phyloP scores from a whole-genome alignment of 306 rosid genomes.

The Castanea sativa region DNA sequence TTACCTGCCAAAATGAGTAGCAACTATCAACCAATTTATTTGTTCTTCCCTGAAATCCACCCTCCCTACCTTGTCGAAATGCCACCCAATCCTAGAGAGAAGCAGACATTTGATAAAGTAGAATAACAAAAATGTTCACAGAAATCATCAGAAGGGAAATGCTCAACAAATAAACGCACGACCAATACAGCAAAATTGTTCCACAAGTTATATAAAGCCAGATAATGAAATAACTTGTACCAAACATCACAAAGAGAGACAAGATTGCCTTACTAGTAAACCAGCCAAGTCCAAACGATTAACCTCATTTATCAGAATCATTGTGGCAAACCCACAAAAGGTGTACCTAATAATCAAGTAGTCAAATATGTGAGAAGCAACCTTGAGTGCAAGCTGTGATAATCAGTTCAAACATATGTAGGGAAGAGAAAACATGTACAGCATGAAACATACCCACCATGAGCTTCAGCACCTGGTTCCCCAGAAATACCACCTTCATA shows the following conservation, averaged over 20 bases:
- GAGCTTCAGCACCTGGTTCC: conserved; percentile 97
- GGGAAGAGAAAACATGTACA: background rate
- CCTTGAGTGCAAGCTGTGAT: background rate
- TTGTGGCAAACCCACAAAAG: conserved; percentile 86
- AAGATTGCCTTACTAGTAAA: conserved; percentile 57
- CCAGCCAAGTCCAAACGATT: conserved; percentile 77
- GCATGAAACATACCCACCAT: conserved; percentile 85
- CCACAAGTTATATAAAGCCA: conserved; percentile 1
- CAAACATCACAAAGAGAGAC: conserved; percentile 2
- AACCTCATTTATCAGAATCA: conserved; percentile 84
- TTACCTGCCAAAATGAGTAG: conserved; percentile 99
- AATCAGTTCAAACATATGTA: background rate
- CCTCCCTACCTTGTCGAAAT: conserved; percentile 82
- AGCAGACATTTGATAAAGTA: conserved; percentile 3
- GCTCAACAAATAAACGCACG: background rate
- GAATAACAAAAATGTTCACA: background rate
- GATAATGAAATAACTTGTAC: background rate
- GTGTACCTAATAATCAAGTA: conserved; percentile 62
- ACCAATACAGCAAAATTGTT: background rate
- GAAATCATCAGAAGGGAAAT: background rate
- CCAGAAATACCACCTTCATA: conserved; percentile 97
- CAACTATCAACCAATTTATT: conserved; percentile 96
- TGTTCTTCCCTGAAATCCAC: conserved; percentile 96
- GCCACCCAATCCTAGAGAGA: conserved; percentile 78
- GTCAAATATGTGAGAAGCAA: conserved; percentile 12